A percentile compares a stretch with the other conserved stretches of the same genome.
These are phyloP conservation scores for Aspergillus bertholletiae DNA, from an alignment of 495 filamentous ascomycete species.

Conservation along the genomic window DNA sequence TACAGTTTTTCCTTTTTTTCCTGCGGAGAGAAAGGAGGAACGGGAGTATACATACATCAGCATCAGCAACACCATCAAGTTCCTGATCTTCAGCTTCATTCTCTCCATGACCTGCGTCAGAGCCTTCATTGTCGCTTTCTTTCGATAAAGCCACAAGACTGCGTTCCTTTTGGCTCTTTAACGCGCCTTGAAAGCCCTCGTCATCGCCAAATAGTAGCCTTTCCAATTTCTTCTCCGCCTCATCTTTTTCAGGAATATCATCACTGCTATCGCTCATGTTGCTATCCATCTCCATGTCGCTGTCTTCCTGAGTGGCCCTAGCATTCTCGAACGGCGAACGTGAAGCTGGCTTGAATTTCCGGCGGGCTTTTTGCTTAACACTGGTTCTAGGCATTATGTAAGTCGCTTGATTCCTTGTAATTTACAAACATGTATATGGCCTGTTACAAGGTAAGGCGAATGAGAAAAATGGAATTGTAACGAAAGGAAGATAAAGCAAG, in stretches of 20 bases:
- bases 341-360: constrained; percentile 15
- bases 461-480: background rate
- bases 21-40: too few species aligned
- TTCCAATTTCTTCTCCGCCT: constrained; percentile 79
- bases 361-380: constrained; percentile 35
- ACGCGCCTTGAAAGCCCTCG: constrained; percentile 68
- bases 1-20: constrained; percentile 1
- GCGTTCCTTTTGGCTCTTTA: constrained; percentile 48
- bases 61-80: constrained; percentile 53
- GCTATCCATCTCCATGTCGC: constrained; percentile 30
- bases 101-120: constrained; percentile 27
- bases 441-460: background rate
- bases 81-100: constrained; percentile 27
- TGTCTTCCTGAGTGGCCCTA: constrained; percentile 14
- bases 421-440: background rate
- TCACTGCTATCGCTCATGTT: constrained; percentile 26
- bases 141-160: constrained; percentile 31
- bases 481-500: background rate
- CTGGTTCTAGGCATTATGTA: constrained; percentile 28
- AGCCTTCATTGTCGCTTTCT: constrained; percentile 30
- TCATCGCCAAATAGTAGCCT: constrained; percentile 81
- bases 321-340: constrained; percentile 25
- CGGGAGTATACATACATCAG: constrained; percentile 58
- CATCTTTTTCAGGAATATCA: constrained; percentile 62
- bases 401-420: background rate